These are phyloP conservation scores for Myxozyma melibiosi DNA, from an alignment of 805 yeast species.

Conservation along the genomic window DNA sequence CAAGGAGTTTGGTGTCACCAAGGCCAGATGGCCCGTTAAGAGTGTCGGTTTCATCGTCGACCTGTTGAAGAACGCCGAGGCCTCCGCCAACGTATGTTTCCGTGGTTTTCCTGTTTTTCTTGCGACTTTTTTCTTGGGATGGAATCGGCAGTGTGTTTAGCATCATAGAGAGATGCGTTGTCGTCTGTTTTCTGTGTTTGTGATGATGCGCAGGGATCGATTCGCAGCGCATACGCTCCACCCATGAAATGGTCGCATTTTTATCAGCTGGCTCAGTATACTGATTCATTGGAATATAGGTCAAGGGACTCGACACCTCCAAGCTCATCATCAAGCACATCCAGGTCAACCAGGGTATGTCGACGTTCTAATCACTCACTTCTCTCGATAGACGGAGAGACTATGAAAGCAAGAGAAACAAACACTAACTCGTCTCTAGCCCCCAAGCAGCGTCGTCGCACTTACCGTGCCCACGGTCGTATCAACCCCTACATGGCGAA, in stretches of 20 bases:
- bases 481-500: slow-evolving; percentile 98
- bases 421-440: slow-evolving; percentile 48
- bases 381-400: neutral
- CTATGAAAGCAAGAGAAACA: too few relatives aligned
- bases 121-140: too few relatives aligned
- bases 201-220: too few relatives aligned
- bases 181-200: neutral
- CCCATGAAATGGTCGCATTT: too few relatives aligned
- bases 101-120: neutral
- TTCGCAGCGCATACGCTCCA: too few relatives aligned
- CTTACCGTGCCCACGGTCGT: slow-evolving; percentile 99
- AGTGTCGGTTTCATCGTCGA: slow-evolving; percentile 94
- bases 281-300: slow-evolving; percentile 41
- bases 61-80: slow-evolving; percentile 94
- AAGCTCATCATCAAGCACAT: slow-evolving; percentile 95
- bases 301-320: slow-evolving; percentile 96
- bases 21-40: slow-evolving; percentile 99
- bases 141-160: too few relatives aligned
- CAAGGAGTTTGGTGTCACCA: slow-evolving; percentile 99
- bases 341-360: slow-evolving; percentile 85
- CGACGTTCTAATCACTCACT: neutral
- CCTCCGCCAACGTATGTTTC: slow-evolving; percentile 78
- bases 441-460: slow-evolving; percentile 99
- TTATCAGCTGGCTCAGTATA: neutral
- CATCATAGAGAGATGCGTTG: neutral